phyloP scores from a whole-genome alignment of 2,329 filamentous ascomycete genomes.

The Botryosphaeria dothidea region DNA sequence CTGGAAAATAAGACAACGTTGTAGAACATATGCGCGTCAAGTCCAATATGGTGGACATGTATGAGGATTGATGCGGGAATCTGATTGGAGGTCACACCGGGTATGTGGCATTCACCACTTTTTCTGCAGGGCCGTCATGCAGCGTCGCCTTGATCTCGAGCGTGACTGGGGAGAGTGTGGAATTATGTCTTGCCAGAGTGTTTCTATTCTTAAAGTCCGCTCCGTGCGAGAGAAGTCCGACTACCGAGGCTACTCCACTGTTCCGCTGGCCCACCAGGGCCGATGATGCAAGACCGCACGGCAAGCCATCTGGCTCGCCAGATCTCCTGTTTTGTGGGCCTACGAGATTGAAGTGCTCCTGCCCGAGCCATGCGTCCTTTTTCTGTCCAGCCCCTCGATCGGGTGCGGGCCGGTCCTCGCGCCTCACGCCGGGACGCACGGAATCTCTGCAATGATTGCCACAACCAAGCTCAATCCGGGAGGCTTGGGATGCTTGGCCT shows the following conservation, averaged over 20 bases:
- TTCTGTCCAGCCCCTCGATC: background rate
- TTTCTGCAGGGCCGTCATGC: background rate
- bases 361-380: constrained; percentile 6
- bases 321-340: background rate
- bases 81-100: no score
- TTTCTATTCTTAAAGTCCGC: background rate
- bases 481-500: background rate
- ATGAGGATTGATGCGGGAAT: no score
- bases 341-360: background rate
- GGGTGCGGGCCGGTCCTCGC: constrained; percentile 13
- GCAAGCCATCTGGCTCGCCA: background rate
- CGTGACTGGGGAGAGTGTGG: background rate
- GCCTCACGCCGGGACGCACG: constrained; percentile 6
- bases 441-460: background rate
- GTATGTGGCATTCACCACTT: constrained; percentile 1
- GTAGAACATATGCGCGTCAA: no score
- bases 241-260: constrained; percentile 6
- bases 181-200: background rate
- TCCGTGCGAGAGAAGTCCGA: constrained; percentile 9
- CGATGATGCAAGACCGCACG: background rate
- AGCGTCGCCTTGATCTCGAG: background rate
- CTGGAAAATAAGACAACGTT: no score
- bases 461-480: background rate
- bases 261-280: constrained; percentile 2
- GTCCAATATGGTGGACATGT: no score